Evolutionary conservation across 495 filamentous ascomycete species (phyloP), one percentile per base, ranked within the genome.

Genomic region (Podospora pseudoanserina): DNA sequence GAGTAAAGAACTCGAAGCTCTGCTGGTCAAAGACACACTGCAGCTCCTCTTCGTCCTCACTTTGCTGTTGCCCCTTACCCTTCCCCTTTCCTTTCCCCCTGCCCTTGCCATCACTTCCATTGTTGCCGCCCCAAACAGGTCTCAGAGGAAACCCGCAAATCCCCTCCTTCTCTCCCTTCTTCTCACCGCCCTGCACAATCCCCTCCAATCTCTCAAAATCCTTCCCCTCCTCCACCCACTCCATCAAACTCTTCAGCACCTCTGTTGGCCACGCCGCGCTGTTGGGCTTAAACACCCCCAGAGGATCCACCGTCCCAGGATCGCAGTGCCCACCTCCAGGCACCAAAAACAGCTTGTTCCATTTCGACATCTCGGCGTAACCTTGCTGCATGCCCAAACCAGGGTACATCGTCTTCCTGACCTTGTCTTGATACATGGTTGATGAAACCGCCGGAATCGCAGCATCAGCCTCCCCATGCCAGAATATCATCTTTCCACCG

Each of bases 271-370:
- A 49, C 0, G 39, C 39, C 0, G 39, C 39, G 9, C 13, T 11
- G 39, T 49, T 49, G 2, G 39, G 13, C 39, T 16, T 49, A 69
- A 76, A 86, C 0, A 79, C 78, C 5, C 81, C 82, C 49, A 79
- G 79, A 3, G 81, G 80, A 71, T 80, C 75, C 16, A 76, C 66
- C 0, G 63, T 15, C 65, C 82, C 85, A 0, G 78, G 65, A 0
- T 72, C 72, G 63, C 84, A 87, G 75, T 86, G 83, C 0, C 74
- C 80, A 0, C 81, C 85, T n/a, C 85, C 84, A 2, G 86, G 83
- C 9, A 87, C 74, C 1, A 86, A 68, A 72, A 79, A 87, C 23
- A 86, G 69, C n/a, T 77, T 79, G 71, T 86, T 84, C 76, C 80
- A 88, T 15, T 83, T 84, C 27, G 78, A 72, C 63, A 86, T 67